A percentile compares a stretch with the other conserved stretches of the same genome.
Conservation (phyloP, 352 stramenopile species). For the Phytophthora ohioensis region DNA sequence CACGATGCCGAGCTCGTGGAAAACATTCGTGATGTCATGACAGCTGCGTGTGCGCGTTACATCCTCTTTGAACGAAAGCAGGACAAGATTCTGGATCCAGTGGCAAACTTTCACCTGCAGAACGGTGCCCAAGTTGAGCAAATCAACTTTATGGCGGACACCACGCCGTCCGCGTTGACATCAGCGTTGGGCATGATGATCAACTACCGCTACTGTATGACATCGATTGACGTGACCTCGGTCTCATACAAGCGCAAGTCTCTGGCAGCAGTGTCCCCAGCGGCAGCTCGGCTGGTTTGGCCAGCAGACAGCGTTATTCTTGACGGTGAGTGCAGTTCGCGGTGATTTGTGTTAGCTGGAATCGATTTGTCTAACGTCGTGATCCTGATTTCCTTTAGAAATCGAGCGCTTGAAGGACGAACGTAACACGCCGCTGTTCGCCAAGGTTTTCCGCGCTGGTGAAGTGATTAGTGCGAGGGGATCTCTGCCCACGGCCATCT, state of each 20-base stretch:
- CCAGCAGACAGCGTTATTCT: conserved; percentile 60
- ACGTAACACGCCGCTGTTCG: conserved; percentile 79
- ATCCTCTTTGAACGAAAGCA: conserved; percentile 82
- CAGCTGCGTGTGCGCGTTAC: conserved; percentile 72
- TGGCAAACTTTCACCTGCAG: conserved; percentile 88
- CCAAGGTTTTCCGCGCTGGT: conserved; percentile 68
- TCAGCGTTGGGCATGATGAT: conserved; percentile 83
- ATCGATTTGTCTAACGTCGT: conserved; percentile 11
- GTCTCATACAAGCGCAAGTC: conserved; percentile 85
- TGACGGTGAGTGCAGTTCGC: conserved; percentile 51
- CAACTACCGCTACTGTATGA: conserved; percentile 91
- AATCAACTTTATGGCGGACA: conserved; percentile 85
- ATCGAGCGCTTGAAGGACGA: conserved; percentile 55
- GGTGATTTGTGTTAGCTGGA: not conserved
- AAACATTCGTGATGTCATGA: conserved; percentile 62
- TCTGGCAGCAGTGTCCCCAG: conserved; percentile 66
- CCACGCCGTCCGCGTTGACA: conserved; percentile 52
- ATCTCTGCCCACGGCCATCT: conserved; percentile 72
- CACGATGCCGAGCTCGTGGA: conserved; percentile 53
- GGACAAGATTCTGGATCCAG: conserved; percentile 83
- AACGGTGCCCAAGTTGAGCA: conserved; percentile 89
- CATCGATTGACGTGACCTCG: conserved; percentile 75
- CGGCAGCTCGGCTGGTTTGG: conserved; percentile 68
- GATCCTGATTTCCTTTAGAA: conserved; percentile 22
- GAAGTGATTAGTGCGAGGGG: conserved; percentile 76